Percentiles rank a stretch among this genome's conserved stretches.
These are phyloP conservation scores for Diaporthe citriasiana DNA, from an alignment of 2,329 filamentous ascomycete genomes.

Conservation along the genomic window DNA sequence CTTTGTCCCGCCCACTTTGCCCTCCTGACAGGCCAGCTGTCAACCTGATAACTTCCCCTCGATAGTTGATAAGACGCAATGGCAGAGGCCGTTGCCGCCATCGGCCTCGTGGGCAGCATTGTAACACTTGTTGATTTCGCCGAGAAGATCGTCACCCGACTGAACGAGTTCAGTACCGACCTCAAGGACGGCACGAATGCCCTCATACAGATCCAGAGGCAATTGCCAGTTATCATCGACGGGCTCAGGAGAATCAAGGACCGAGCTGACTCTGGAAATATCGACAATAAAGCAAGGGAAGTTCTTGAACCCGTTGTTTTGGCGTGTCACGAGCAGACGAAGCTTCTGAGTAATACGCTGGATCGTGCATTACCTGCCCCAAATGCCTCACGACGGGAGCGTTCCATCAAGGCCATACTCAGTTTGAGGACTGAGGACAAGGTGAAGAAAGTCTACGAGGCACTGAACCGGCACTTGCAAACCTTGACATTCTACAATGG, in stretches of 20 bases:
- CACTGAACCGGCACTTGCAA: neutral
- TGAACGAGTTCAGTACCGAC: neutral
- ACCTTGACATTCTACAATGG: neutral
- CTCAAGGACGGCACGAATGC: neutral
- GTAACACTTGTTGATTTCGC: neutral
- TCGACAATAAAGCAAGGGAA: neutral
- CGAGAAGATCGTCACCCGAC: neutral
- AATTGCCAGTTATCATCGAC: neutral
- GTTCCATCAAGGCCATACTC: neutral
- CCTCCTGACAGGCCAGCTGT: neutral
- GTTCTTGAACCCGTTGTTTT: neutral
- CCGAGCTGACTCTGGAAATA: neutral
- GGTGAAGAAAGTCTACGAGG: neutral
- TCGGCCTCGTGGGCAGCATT: neutral
- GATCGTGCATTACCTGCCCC: neutral
- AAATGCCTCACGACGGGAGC: neutral
- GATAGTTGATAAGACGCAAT: neutral
- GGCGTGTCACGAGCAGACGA: neutral
- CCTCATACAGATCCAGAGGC: neutral
- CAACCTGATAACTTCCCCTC: neutral
- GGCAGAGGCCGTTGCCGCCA: neutral
- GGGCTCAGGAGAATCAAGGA: neutral
- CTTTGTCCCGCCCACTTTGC: neutral
- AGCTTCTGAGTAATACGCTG: neutral
- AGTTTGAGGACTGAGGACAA: neutral